These are phyloP conservation scores for Rhodotorula toruloides DNA, from an alignment of 768 basidiomycete species.

Conservation along the genomic window DNA sequence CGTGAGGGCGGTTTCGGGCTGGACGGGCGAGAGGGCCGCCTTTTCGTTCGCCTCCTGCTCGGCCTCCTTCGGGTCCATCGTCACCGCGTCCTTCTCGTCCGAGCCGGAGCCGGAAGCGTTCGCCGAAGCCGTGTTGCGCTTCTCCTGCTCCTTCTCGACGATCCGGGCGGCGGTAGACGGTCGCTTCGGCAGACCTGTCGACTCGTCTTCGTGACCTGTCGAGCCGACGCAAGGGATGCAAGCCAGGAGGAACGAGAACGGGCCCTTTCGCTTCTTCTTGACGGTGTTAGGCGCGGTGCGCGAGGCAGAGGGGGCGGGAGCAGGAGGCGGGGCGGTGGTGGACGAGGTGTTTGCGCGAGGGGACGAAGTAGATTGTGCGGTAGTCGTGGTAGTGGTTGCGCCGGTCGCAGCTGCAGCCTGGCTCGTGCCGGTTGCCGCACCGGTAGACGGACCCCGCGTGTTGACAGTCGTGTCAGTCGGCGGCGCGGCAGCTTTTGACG, in stretches of 20 bases:
- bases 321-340: not conserved
- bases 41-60: not conserved
- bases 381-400: not conserved
- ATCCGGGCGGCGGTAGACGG: slow-evolving; percentile 3
- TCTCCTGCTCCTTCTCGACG: slow-evolving; percentile 10
- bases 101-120: not conserved
- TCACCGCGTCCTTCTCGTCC: not conserved
- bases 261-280: slow-evolving; percentile 27
- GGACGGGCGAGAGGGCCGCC: not conserved
- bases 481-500: not conserved
- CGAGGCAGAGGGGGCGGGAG: slow-evolving; percentile 10
- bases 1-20: slow-evolving; percentile 12
- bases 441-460: too few species aligned
- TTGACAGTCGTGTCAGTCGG: too few species aligned
- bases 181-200: not conserved
- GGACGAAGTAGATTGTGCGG: not conserved
- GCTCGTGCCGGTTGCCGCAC: too few species aligned
- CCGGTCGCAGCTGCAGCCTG: too few species aligned
- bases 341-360: not conserved
- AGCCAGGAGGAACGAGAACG: slow-evolving; percentile 18
- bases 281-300: not conserved
- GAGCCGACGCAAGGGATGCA: slow-evolving; percentile 29
- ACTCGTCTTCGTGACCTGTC: slow-evolving; percentile 19
- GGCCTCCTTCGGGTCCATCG: not conserved
- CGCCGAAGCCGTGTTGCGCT: not conserved